Evolutionary conservation across 2,329 filamentous ascomycete species (phyloP), one percentile per base, ranked within the genome.

Genomic region (Aspergillus pseudoviridinutans): DNA sequence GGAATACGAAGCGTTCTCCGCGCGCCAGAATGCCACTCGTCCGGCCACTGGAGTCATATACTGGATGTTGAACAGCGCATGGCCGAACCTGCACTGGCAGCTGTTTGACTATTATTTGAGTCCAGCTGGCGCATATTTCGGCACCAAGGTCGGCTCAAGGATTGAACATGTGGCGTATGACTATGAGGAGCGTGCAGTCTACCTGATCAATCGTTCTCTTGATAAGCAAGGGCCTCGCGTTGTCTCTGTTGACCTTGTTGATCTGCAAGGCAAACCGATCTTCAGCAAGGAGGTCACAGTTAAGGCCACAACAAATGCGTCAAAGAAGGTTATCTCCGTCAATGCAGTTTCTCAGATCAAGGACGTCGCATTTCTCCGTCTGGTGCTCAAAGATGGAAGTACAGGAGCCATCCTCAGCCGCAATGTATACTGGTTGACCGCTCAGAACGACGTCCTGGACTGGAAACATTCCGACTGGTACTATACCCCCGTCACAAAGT

Each of bases 11-110:
- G 83, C 73, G 0, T 87, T 81, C 64, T 74, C 79, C 0, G 73
- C 80, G 2, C 73, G 76, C 0, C 85, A 84, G 78, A 81, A 67
- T 58, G 76, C 75, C 1, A 67, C 72, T 1, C 73, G 80, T 3
- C 81, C 83, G 0, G 83, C 84, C 0, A 87, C 84, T 0, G 85
- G 85, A 0, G 51, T 83, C 0, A 81, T 88, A 17, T 88, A 88
- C 72, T 88, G 85, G 85, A 87, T 88, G 85, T 68, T 87, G 54
- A 87, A 86, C 61, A 81, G 81, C 49, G 85, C 85, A 0, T 88
- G 85, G 84, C 85, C 86, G 0, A 82, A 79, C 55, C 71, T 88
- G 28, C 85, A 87, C 65, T 88, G 86, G 85, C 83, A 84, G 54
- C 70, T 87, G 5, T 86, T 87, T 65, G 85, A 87, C 62, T 84